phyloP scores from a whole-genome alignment of 192 early-diverging fungal species.

The Mortierella claussenii region DNA sequence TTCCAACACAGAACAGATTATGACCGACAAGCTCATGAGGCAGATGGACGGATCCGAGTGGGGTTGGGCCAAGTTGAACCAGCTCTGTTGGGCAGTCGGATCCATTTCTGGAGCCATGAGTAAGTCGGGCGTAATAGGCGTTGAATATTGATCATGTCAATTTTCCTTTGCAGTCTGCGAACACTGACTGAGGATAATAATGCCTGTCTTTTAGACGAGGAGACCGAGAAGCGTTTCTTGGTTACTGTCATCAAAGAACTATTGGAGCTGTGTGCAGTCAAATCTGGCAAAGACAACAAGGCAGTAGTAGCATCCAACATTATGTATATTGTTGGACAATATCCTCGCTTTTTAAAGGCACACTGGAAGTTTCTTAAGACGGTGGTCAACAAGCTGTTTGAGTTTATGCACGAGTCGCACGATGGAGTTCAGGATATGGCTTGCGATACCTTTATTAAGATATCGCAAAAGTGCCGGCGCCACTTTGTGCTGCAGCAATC shows the following conservation, averaged over 20 bases:
- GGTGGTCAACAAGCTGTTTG: conserved; percentile 99
- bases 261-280: conserved; percentile 90
- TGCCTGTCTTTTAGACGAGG: conserved; percentile 69
- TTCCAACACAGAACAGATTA: conserved; percentile 92
- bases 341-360: conserved; percentile 98
- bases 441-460: conserved; percentile 99
- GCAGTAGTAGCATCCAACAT: conserved; percentile 99
- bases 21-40: conserved; percentile 88
- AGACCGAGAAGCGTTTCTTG: conserved; percentile 95
- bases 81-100: conserved; percentile 99
- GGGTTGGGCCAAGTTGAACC: conserved; percentile 98
- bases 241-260: conserved; percentile 99
- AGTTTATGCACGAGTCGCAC: conserved; percentile 99
- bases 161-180: background rate
- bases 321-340: conserved; percentile 99
- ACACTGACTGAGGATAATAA: background rate
- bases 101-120: conserved; percentile 97
- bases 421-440: conserved; percentile 99
- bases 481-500: conserved; percentile 95
- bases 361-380: conserved; percentile 99
- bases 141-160: background rate
- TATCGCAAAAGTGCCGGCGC: conserved; percentile 95
- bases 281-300: conserved; percentile 99
- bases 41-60: conserved; percentile 98
- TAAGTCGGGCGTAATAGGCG: no score